phyloP scores from a whole-genome alignment of 176 grass and related monocot species.

The Elaeis guineensis region DNA sequence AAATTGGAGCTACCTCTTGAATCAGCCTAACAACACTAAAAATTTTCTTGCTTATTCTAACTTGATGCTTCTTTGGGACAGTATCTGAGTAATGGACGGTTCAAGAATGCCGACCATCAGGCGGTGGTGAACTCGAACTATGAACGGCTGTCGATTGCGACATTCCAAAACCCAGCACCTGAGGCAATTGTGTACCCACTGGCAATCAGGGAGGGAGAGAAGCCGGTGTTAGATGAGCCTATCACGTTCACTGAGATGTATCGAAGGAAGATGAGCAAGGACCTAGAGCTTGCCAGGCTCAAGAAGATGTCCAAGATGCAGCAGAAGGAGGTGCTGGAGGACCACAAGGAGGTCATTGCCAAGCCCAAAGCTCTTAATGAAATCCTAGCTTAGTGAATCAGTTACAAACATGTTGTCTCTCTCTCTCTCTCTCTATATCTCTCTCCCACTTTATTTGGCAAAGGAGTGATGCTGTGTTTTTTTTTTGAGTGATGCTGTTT shows the following conservation, averaged over 20 bases:
- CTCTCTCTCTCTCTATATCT: too few relatives aligned
- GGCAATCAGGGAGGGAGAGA: constrained; percentile 64
- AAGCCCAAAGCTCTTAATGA: constrained; percentile 36
- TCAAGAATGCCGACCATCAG: constrained; percentile 95
- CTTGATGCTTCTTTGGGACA: constrained; percentile 2
- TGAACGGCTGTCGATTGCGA: constrained; percentile 66
- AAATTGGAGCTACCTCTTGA: neutral
- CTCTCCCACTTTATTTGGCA: too few relatives aligned
- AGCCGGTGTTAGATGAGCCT: constrained; percentile 54
- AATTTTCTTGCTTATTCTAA: too few relatives aligned
- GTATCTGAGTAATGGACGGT: constrained; percentile 83
- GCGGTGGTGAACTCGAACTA: constrained; percentile 76
- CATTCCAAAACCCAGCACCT: constrained; percentile 85
- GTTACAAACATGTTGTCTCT: too few relatives aligned
- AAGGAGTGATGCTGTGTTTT: too few relatives aligned
- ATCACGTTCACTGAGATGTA: constrained; percentile 93
- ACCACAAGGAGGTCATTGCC: constrained; percentile 9
- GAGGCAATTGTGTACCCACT: constrained; percentile 74
- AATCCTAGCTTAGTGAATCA: constrained; percentile 35
- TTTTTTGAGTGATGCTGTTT: too few relatives aligned
- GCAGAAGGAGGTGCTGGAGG: constrained; percentile 20
- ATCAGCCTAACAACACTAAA: too few relatives aligned
- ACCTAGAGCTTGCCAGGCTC: constrained; percentile 57
- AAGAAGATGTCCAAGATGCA: constrained; percentile 64
- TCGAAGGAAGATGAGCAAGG: constrained; percentile 64